Evolutionary conservation across 352 stramenopile genomes (phyloP), one percentile per base, ranked within the genome.

Genomic region (Phytophthora megakarya): DNA sequence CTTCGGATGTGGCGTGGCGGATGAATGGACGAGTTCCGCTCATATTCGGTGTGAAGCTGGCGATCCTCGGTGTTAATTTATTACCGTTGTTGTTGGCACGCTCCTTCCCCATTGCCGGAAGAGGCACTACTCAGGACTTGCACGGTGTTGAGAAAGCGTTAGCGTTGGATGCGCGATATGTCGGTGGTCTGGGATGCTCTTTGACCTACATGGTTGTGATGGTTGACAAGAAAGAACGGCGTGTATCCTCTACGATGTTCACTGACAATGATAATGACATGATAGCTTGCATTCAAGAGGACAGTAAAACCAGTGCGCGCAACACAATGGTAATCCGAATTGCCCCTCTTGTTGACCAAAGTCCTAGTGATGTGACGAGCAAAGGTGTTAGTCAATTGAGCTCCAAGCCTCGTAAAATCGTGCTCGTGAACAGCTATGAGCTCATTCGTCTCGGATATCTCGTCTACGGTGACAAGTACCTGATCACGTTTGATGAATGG

Each of bases 11-110:
- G 11, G 62, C 73, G 5, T 48, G 76, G 15, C 66, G 70, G 0
- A 62, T 79, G 48, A 73, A 77, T 47, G 73, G 73, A 3, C 76
- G 70, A 11, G 46, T 79, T 0, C 5, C 42, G 0, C 8, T 54
- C 1, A 44, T 81, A 5, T 63, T 75, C 19, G 38, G 52, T 18
- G 11, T 42, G 2, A 81, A 81, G 49, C 3, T 81, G 2, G n/a
- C 49, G 1, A 47, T 81, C 21, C 44, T 81, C 2, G 56, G 19
- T 0, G 11, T 76, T 7, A 81, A 78, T 49, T 26, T 78, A 9
- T 11, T 81, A 0, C 62, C 69, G 4, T 15, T 81, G 8, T 1
- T 70, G n/a, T 26, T 72, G 37, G 30, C 30, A 32, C 70, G 22
- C 28, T 62, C 58, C 38, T 70, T 71, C 32, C 45, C 33, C 2